Percentiles rank a stretch among this genome's conserved stretches.
phyloP scores from a whole-genome alignment of 176 grass and related monocot genomes.

The Zea luxurians region DNA sequence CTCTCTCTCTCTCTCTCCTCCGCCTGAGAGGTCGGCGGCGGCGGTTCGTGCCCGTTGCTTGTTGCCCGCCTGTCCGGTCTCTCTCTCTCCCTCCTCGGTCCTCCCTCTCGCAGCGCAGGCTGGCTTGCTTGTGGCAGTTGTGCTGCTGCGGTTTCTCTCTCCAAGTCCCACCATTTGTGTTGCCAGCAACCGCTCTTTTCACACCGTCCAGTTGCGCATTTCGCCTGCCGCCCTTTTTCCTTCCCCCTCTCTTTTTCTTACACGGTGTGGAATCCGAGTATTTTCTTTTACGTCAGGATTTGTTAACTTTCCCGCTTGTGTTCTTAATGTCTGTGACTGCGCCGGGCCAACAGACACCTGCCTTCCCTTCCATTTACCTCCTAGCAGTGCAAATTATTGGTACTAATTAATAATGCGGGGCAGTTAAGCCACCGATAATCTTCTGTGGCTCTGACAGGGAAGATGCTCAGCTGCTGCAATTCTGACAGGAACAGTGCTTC shows the following conservation, averaged over 20 bases:
- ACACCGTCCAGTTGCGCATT: conserved; percentile 32
- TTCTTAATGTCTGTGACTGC: not conserved
- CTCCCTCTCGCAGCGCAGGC: too few species aligned
- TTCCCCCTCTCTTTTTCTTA: too few species aligned
- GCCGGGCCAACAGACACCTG: not conserved
- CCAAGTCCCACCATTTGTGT: not conserved
- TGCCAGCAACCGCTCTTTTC: conserved; percentile 29
- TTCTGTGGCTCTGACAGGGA: not conserved
- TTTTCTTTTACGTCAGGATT: too few species aligned
- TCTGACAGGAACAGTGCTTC: too few species aligned
- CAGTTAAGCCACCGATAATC: not conserved
- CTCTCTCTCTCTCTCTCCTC: not conserved
- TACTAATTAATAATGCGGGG: too few species aligned
- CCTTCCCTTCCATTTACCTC: not conserved
- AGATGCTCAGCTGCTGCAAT: not conserved
- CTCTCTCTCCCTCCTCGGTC: not conserved
- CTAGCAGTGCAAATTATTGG: too few species aligned
- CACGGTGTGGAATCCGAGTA: too few species aligned
- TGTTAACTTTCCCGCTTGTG: too few species aligned
- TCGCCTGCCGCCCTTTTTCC: not conserved
- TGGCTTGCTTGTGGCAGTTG: not conserved
- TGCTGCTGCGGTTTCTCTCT: too few species aligned
- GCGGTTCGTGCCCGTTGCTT: conserved; percentile 24
- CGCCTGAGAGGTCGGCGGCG: conserved; percentile 17
- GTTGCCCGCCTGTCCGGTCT: not conserved